Evolutionary conservation across 2,329 filamentous ascomycete species (phyloP).

Genomic region (Aureobasidium sp.): DNA sequence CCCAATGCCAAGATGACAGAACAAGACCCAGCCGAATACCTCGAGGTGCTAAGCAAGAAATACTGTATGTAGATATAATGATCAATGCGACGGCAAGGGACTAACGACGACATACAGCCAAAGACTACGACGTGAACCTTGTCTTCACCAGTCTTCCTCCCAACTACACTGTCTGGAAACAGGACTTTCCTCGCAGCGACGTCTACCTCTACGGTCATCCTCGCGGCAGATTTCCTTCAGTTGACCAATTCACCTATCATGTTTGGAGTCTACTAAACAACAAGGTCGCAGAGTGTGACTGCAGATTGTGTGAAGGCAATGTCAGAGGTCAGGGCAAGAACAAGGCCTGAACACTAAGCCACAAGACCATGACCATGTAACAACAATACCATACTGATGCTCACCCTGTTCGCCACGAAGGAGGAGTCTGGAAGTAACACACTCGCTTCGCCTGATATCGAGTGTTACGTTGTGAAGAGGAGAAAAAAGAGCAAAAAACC

Average conservation of each 20-base stretch:
- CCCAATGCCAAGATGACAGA: neutral
- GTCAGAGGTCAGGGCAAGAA: neutral
- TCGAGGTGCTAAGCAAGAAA: neutral
- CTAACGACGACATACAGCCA: neutral
- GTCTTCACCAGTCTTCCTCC: neutral
- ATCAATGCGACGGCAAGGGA: too few species aligned
- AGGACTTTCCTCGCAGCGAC: neutral
- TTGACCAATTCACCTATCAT: neutral
- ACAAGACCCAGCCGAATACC: neutral
- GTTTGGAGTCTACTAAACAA: neutral
- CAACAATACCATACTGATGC: neutral
- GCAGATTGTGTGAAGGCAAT: neutral
- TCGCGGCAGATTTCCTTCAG: neutral
- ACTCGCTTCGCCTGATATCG: too few species aligned
- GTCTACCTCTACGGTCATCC: neutral
- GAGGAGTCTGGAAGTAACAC: too few species aligned
- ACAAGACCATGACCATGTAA: neutral
- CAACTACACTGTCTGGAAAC: constrained; percentile 1
- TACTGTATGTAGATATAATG: neutral
- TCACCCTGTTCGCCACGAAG: neutral
- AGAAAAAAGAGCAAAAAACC: neutral
- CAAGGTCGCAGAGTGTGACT: neutral
- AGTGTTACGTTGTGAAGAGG: neutral
- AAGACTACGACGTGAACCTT: neutral
- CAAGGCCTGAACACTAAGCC: neutral